Base-by-base conservation (phyloP, 2,329 filamentous ascomycete genomes). In the Neopestalotiopsis sp. region DNA sequence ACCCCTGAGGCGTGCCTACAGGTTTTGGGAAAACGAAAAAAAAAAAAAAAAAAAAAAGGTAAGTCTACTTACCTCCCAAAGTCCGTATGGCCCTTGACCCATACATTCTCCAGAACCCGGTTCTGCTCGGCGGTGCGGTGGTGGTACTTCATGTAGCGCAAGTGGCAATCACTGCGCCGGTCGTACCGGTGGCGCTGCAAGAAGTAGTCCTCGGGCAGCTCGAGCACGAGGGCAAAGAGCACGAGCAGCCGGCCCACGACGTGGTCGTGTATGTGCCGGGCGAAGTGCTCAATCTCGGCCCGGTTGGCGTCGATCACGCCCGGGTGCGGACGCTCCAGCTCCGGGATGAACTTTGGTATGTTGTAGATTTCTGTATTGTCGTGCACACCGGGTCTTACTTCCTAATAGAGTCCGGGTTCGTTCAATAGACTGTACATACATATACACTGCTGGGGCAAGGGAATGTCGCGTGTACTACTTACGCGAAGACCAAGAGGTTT, bases 401-500 rank as follows among this genome's bases (percentile, higher is more conserved):
- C 76, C 67, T 78, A 1, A 28, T 28, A 28, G 24, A 28, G 24
- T 28, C 3, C 3, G 24, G 24, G 24, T 28, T 3, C 24, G 24
- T 28, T 28, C 24, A 28, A 28, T 28, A 28, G 12, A 6, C 4
- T 17, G 42, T n/a, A 14, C 4, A 49, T n/a, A 14, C 4, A 49
- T 49, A 7, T 49, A 5, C 17, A 28, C 24, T 28, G 24, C 24
- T 28, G 24, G 3, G 4, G 24, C 24, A 28, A 28, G 24, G 24
- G 24, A 3, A 28, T 10, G 34, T 7, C 4, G 38, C 12, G 49
- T 17, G n/a, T 14, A 24, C 17, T 9, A 56, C 69, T 66, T 70
- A 74, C 71, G 13, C 75, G 74, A 59, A 83, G 78, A 1, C 85
- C 86, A 3, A 82, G 77, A 0, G 85, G 85, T 58, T 85, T 81